Evolutionary conservation across 75 land plant species (phyloP), one percentile per base, ranked within the genome.

Genomic region (Pseudotsuga menziesii): DNA sequence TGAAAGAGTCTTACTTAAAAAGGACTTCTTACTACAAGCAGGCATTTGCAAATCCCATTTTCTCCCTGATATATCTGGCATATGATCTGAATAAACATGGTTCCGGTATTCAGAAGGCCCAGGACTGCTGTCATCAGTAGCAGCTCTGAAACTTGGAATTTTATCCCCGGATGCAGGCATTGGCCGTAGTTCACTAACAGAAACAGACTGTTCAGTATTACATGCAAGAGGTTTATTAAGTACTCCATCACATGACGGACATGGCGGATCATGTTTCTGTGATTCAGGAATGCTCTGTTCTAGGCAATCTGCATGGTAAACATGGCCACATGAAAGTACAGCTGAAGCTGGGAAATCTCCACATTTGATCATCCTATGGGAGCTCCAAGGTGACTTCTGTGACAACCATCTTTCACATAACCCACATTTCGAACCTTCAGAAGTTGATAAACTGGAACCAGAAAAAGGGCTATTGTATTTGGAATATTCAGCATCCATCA

Each of bases 331-430:
- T 25, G 55, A 69, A 36, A 81, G 80, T 17, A 81, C 81, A 41
- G 80, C 82, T 54, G 79, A 69, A 44, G 62, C 56, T 26, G 82
- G 82, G n/a, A 67, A 64, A n/a, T 81, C 82, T 57, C 57, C 72
- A 69, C 72, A 69, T 69, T 44, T 69, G 39, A 69, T 69, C 77
- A 82, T 77, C 29, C 80, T 80, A 56, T 77, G 79, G 19, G 86
- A 78, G 80, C 80, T 78, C 80, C 83, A 81, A 15, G 86, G 85
- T 23, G 86, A 83, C 19, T 76, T 78, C 17, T 84, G 86, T n/a
- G 76, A 67, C 14, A 84, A 57, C 72, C 74, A 63, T 4, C 86
- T 77, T 26, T 64, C 52, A 60, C 86, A 84, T 39, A 84, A 61
- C 36, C 85, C 80, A 78, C 86, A 84, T 23, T 20, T 56, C 70